These are phyloP conservation scores for Silene noctiflora DNA, from an alignment of 179 eudicot species.

Conservation along the genomic window DNA sequence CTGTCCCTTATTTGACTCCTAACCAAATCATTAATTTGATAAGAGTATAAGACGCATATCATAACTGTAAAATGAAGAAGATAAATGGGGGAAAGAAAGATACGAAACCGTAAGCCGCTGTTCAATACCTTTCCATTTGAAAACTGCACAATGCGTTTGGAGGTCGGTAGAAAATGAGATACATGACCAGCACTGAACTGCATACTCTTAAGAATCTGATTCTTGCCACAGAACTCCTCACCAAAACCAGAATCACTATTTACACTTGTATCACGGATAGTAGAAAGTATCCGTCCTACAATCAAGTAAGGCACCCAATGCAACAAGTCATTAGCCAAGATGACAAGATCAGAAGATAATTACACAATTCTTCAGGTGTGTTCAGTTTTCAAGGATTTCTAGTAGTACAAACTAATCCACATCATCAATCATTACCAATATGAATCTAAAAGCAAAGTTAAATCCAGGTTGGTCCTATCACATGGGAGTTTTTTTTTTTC, in stretches of 20 bases:
- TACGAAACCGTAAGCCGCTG: background rate
- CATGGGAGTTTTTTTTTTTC: too few species aligned
- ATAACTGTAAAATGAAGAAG: background rate
- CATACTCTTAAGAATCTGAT: slow-evolving; percentile 23
- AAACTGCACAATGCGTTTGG: slow-evolving; percentile 91
- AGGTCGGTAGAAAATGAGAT: slow-evolving; percentile 88
- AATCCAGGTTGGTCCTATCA: background rate
- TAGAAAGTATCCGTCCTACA: slow-evolving; percentile 76
- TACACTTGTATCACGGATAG: slow-evolving; percentile 36
- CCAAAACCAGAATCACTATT: slow-evolving; percentile 20
- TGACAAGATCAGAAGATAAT: background rate
- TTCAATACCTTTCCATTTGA: slow-evolving; percentile 79
- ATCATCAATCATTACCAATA: background rate
- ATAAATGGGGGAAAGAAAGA: background rate
- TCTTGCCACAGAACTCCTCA: slow-evolving; percentile 22
- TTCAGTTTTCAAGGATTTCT: background rate
- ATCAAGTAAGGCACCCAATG: slow-evolving; percentile 10
- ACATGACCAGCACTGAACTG: slow-evolving; percentile 34
- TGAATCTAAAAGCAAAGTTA: background rate
- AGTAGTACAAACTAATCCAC: background rate
- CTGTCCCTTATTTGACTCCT: background rate
- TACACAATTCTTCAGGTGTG: slow-evolving; percentile 9
- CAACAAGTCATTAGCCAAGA: slow-evolving; percentile 4
- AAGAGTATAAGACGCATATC: background rate
- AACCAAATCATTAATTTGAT: background rate